A percentile compares a stretch with the other conserved stretches of the same genome.
phyloP scores from a whole-genome alignment of 192 early-diverging fungal species.

The Entophlyctis luteolus region DNA sequence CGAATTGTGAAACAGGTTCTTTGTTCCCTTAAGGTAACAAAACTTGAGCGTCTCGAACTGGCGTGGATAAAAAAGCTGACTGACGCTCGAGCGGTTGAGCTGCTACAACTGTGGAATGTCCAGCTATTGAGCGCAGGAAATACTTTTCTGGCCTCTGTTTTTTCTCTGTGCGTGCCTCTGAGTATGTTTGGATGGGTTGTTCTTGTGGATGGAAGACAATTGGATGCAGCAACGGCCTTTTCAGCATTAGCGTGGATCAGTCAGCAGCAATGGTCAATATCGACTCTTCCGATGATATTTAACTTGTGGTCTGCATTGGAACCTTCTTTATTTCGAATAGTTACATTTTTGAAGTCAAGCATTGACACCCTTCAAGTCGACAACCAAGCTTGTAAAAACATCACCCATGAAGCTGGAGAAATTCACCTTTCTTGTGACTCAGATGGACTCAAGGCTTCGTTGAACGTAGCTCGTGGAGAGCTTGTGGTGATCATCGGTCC shows the following conservation, averaged over 20 bases:
- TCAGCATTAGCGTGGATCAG: conserved; percentile 19
- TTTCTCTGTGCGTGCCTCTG: conserved; percentile 4
- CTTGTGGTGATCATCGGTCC: conserved; percentile 8
- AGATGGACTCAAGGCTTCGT: neutral
- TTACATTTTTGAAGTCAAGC: neutral
- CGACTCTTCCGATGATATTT: neutral
- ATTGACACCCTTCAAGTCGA: neutral
- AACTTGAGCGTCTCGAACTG: conserved; percentile 13
- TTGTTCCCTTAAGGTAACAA: conserved; percentile 12
- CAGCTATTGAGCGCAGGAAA: conserved; percentile 12
- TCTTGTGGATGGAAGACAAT: conserved; percentile 9
- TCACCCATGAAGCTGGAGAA: neutral
- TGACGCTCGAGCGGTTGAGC: neutral
- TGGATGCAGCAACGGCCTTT: conserved; percentile 17
- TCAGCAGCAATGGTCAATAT: conserved; percentile 16
- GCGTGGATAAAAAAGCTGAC: neutral
- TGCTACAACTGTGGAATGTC: conserved; percentile 1
- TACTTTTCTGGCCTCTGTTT: neutral
- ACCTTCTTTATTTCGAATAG: conserved; percentile 8
- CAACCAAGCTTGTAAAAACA: neutral
- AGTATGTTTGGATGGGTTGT: conserved; percentile 16
- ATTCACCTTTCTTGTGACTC: neutral
- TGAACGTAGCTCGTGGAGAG: neutral
- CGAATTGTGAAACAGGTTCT: conserved; percentile 10
- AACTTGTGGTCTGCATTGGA: conserved; percentile 6